These are phyloP conservation scores for Wallemia ichthyophaga DNA, from an alignment of 1,284 basidiomycete genomes.

Conservation along the genomic window DNA sequence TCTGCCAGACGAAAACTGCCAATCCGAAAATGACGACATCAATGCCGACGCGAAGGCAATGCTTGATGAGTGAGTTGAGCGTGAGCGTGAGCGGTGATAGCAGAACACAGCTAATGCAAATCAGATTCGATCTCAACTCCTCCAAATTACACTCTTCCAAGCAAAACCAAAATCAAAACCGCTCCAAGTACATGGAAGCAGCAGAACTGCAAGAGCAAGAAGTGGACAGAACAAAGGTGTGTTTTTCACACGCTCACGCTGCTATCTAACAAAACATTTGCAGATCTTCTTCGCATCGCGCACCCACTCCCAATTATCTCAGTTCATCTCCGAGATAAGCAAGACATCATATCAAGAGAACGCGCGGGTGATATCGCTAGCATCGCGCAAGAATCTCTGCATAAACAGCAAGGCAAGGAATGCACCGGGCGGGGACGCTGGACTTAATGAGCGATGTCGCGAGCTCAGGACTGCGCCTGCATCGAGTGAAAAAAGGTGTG, in stretches of 20 bases:
- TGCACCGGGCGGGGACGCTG: slow-evolving; percentile 24
- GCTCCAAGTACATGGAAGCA: slow-evolving; percentile 1
- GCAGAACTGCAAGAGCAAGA: slow-evolving; percentile 13
- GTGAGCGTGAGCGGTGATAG: too few relatives aligned
- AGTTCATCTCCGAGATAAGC: slow-evolving; percentile 57
- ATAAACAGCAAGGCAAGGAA: slow-evolving; percentile 50
- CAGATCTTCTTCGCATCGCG: slow-evolving; percentile 71
- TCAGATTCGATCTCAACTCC: too few relatives aligned
- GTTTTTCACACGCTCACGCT: background rate
- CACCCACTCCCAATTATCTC: slow-evolving; percentile 79
- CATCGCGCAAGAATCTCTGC: slow-evolving; percentile 74
- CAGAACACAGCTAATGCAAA: too few relatives aligned
- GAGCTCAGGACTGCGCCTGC: slow-evolving; percentile 45
- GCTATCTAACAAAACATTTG: background rate
- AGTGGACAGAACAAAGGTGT: slow-evolving; percentile 31
- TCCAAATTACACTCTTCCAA: too few relatives aligned
- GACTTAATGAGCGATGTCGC: slow-evolving; percentile 72
- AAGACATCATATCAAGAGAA: slow-evolving; percentile 21
- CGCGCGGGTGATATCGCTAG: slow-evolving; percentile 39
- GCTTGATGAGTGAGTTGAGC: slow-evolving; percentile 37
- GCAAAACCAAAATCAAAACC: slow-evolving; percentile 1
- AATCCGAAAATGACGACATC: slow-evolving; percentile 23
- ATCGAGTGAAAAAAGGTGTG: slow-evolving; percentile 29
- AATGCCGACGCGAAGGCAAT: slow-evolving; percentile 48
- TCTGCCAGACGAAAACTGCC: slow-evolving; percentile 28